Evolutionary conservation across 495 filamentous ascomycete species (phyloP).

Genomic region (Lichina pygmaea): DNA sequence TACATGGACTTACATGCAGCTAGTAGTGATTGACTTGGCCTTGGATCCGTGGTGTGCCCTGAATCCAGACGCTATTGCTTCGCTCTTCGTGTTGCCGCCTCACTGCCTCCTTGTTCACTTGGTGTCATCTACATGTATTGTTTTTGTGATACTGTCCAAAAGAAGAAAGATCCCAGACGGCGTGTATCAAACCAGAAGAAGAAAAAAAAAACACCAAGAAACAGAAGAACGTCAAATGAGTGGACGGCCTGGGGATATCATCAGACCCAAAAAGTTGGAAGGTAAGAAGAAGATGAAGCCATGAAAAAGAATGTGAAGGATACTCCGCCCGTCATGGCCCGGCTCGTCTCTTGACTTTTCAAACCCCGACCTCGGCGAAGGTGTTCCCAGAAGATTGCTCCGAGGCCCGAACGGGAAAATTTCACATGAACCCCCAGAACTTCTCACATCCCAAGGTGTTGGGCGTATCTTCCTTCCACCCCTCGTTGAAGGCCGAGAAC

Average conservation of each 20-base stretch:
- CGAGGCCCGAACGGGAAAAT: neutral
- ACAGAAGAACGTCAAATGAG: too few relatives aligned
- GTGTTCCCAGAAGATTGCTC: neutral
- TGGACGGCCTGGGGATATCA: too few relatives aligned
- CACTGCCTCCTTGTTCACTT: too few relatives aligned
- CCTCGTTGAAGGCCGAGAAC: constrained; percentile 50
- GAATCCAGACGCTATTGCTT: too few relatives aligned
- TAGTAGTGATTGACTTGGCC: too few relatives aligned
- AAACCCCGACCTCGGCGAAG: neutral
- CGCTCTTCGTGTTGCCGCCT: too few relatives aligned
- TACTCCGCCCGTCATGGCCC: too few relatives aligned
- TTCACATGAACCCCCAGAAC: constrained; percentile 35
- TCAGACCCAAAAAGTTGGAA: neutral
- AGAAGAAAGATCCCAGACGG: neutral
- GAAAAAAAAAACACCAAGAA: neutral
- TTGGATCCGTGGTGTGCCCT: too few relatives aligned
- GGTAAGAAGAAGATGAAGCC: neutral
- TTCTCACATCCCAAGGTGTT: constrained; percentile 41
- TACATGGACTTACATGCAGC: too few relatives aligned
- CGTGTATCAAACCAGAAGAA: neutral
- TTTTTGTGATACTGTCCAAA: neutral
- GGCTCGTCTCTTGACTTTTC: too few relatives aligned
- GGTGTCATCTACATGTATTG: neutral
- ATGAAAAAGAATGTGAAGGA: neutral
- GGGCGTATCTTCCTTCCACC: constrained; percentile 46